phyloP scores from a whole-genome alignment of 2,329 filamentous ascomycete species.

The Penicillium sp. region DNA sequence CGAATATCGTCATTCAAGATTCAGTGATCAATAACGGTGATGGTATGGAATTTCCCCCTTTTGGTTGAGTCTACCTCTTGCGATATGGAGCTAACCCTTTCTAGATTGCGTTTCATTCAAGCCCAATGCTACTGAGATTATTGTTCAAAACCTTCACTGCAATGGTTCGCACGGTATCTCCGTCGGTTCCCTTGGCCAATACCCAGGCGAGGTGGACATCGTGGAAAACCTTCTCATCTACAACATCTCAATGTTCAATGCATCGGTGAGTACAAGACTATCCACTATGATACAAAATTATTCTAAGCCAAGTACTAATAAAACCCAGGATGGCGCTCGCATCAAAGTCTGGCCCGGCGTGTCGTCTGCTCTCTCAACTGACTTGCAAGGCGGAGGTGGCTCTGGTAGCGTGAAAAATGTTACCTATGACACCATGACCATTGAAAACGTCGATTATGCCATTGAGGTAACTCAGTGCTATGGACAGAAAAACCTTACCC shows the following conservation, averaged over 20 bases:
- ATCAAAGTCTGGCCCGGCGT: constrained; percentile 75
- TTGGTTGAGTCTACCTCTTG: too few relatives aligned
- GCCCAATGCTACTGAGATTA: constrained; percentile 70
- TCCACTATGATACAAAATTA: constrained; percentile 27
- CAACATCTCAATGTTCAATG: constrained; percentile 64
- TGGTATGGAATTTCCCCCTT: constrained; percentile 36
- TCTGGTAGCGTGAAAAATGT: constrained; percentile 66
- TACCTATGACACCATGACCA: constrained; percentile 66
- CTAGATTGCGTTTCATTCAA: constrained; percentile 74
- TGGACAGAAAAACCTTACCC: constrained; percentile 63
- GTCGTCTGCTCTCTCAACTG: constrained; percentile 58
- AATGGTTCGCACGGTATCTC: constrained; percentile 74
- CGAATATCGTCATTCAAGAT: constrained; percentile 68
- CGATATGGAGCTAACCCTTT: background rate
- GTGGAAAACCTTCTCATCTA: constrained; percentile 71
- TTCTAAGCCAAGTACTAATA: constrained; percentile 16
- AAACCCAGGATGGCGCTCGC: constrained; percentile 62
- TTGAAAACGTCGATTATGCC: constrained; percentile 67
- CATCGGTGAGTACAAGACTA: constrained; percentile 36
- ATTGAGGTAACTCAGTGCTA: constrained; percentile 70
- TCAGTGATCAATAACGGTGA: constrained; percentile 68
- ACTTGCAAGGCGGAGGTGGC: constrained; percentile 69
- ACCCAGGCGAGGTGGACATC: constrained; percentile 65
- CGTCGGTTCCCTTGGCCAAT: constrained; percentile 73
- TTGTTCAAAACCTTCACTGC: constrained; percentile 69